phyloP scores from a whole-genome alignment of 2,329 filamentous ascomycete species.

The Lachnellula arida region DNA sequence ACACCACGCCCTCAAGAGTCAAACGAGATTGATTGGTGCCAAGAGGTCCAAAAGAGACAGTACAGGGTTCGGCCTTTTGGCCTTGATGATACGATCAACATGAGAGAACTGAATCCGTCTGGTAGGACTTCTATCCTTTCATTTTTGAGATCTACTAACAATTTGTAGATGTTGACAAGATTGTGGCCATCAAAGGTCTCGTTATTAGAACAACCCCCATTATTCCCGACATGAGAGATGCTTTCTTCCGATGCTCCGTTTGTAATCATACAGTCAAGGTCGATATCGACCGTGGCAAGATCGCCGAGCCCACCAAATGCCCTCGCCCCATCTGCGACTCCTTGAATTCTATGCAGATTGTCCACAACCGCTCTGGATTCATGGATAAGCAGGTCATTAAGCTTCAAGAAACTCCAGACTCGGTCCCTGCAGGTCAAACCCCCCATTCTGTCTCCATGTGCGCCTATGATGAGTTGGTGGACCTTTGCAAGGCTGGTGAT shows the following conservation, averaged over 20 bases:
- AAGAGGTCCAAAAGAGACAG: constrained; percentile 73
- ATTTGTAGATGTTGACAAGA: constrained; percentile 78
- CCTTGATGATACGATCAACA: constrained; percentile 78
- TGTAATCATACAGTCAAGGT: constrained; percentile 90
- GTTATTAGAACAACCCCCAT: constrained; percentile 95
- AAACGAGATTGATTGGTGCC: constrained; percentile 58
- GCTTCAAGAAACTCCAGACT: constrained; percentile 93
- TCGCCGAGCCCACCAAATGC: constrained; percentile 88
- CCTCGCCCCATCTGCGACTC: constrained; percentile 75
- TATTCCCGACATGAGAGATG: constrained; percentile 98
- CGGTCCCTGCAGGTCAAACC: constrained; percentile 90
- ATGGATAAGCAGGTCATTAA: constrained; percentile 99
- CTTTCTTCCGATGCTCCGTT: constrained; percentile 92
- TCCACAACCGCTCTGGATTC: constrained; percentile 93
- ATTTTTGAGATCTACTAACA: constrained; percentile 24
- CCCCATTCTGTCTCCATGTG: constrained; percentile 96
- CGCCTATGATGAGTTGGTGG: constrained; percentile 93
- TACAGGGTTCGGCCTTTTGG: constrained; percentile 91
- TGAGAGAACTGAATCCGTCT: constrained; percentile 89
- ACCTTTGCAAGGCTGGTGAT: constrained; percentile 97
- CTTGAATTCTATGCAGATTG: constrained; percentile 95
- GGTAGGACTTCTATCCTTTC: constrained; percentile 40
- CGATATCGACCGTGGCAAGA: constrained; percentile 91
- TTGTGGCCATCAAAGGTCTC: constrained; percentile 90
- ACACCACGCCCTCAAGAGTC: constrained; percentile 42